Evolutionary conservation across 164 flowering plant genomes (phyloP).

Genomic region (Piper longum): DNA sequence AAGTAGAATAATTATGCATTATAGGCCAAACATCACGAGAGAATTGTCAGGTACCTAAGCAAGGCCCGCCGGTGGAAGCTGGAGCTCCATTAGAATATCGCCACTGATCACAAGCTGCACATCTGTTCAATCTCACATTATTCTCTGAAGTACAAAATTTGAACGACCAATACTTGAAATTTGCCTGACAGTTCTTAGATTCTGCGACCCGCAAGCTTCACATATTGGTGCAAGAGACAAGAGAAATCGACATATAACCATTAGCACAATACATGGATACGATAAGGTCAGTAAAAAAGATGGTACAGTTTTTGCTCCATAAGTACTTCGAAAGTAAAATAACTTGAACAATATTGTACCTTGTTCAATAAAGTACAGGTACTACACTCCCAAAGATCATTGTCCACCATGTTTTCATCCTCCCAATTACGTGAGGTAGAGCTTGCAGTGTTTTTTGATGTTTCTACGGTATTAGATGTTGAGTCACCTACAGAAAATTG

Average conservation of each 20-base stretch:
- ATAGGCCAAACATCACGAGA: too few relatives aligned
- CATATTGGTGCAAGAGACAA: conserved; percentile 71
- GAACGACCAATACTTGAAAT: conserved; percentile 62
- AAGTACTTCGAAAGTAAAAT: too few relatives aligned
- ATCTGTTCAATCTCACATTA: conserved; percentile 46
- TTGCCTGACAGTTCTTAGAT: conserved; percentile 34
- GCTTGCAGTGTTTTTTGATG: conserved; percentile 17
- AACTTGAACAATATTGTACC: conserved; percentile 19
- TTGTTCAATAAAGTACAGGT: conserved; percentile 73
- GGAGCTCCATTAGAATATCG: conserved; percentile 84
- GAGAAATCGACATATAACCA: conserved; percentile 6
- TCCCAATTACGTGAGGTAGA: conserved; percentile 8
- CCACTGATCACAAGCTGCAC: conserved; percentile 82
- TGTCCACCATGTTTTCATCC: conserved; percentile 9
- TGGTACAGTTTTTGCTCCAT: not conserved
- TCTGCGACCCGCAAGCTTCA: conserved; percentile 37
- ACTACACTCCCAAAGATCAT: conserved; percentile 54
- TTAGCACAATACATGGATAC: not conserved
- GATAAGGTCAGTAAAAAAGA: not conserved
- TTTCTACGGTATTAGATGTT: conserved; percentile 9
- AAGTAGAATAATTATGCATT: too few relatives aligned
- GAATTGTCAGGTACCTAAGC: conserved; percentile 43
- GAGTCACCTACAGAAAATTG: conserved; percentile 4
- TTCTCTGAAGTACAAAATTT: conserved; percentile 83
- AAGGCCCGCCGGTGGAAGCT: conserved; percentile 29